Evolutionary conservation across 2,329 filamentous ascomycete species (phyloP).

Genomic region (Trichoderma sp.): DNA sequence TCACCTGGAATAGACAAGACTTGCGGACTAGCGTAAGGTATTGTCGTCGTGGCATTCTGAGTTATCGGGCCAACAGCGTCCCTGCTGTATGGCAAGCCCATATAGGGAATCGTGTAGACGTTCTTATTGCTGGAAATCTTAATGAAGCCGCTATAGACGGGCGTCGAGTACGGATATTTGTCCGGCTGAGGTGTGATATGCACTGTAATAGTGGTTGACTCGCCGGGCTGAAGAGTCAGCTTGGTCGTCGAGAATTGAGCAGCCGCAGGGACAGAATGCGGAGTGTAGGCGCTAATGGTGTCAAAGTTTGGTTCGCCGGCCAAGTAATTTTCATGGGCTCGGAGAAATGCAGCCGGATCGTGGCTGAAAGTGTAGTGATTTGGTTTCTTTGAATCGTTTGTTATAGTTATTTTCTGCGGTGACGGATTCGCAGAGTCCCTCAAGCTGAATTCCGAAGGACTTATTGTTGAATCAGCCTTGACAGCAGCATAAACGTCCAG

Average conservation of each 20-base stretch:
- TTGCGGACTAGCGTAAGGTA: background rate
- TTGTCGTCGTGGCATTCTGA: background rate
- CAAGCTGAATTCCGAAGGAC: background rate
- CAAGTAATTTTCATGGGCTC: background rate
- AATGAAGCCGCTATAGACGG: background rate
- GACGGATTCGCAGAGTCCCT: background rate
- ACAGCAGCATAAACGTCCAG: slow-evolving; percentile 2
- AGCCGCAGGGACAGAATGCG: background rate
- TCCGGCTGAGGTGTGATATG: background rate
- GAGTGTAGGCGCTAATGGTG: background rate
- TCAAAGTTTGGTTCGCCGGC: background rate
- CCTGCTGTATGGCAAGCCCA: background rate
- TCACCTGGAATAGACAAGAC: background rate
- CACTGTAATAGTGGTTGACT: background rate
- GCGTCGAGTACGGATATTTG: background rate
- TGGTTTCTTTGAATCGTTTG: background rate
- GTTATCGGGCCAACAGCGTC: background rate
- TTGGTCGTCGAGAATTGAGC: background rate
- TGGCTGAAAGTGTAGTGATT: slow-evolving; percentile 4
- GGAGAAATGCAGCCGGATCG: background rate
- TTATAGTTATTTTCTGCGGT: slow-evolving; percentile 5
- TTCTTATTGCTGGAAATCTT: background rate
- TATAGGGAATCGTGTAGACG: background rate
- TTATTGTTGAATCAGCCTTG: background rate
- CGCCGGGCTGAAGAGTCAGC: background rate